A percentile compares a stretch with the other conserved stretches of the same genome.
Evolutionary conservation across 169 alveolate genomes (phyloP).

Genomic region (Plasmodium blacklocki): DNA sequence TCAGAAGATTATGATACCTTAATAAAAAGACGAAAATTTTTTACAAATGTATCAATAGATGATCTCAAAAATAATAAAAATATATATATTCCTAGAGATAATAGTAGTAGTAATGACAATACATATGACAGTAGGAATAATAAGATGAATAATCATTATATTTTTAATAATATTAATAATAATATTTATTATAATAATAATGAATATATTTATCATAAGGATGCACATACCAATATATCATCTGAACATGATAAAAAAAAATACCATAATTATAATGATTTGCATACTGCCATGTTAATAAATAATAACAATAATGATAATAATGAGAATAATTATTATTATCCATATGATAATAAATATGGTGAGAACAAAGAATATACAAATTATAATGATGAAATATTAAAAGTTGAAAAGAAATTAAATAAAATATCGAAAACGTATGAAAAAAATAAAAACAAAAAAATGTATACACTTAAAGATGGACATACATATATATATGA

Average conservation of each 20-base stretch:
- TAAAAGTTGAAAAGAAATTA: neutral
- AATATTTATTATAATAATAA: neutral
- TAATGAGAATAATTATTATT: neutral
- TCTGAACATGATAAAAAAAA: too few relatives aligned
- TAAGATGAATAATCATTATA: neutral
- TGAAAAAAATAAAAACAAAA: too few relatives aligned
- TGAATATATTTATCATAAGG: too few relatives aligned
- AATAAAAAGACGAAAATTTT: neutral
- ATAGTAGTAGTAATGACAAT: neutral
- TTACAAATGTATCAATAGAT: neutral
- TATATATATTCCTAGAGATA: neutral
- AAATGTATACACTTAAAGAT: too few relatives aligned
- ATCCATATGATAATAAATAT: neutral
- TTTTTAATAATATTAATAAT: neutral
- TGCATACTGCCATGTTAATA: neutral
- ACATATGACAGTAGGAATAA: neutral
- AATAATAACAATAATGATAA: neutral
- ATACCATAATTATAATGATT: too few relatives aligned
- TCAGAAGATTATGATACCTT: neutral
- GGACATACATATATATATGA: too few relatives aligned
- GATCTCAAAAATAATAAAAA: neutral
- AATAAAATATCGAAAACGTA: neutral
- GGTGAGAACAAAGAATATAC: neutral
- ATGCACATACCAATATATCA: too few relatives aligned
- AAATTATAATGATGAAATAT: neutral